Evolutionary conservation across 2,329 filamentous ascomycete genomes (phyloP), one percentile per base, ranked within the genome.

Genomic region (Exophiala aquamarina): DNA sequence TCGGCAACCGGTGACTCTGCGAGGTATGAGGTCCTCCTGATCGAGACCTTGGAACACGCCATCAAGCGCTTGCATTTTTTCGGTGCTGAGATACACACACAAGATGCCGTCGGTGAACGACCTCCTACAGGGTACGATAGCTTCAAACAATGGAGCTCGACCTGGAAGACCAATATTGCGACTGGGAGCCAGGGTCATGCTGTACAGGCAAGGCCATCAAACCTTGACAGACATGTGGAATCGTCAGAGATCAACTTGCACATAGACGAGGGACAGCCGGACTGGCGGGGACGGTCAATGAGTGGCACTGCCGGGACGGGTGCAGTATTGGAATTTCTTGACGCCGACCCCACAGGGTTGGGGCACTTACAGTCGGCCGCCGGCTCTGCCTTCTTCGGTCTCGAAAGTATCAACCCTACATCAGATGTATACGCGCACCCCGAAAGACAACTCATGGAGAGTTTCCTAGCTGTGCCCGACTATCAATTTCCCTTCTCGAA

Each of bases 1-100:
- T 75, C 75, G 0, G 71, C 73, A 50, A 72, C 74, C 2, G 74
- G 75, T 17, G 74, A 74, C 19, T 77, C 75, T 8, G 75, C 75
- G 3, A 70, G 72, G n/a, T 77, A 73, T 3, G 75, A 76, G 35
- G 73, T 74, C 5, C 75, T 70, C n/a, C 66, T 78, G 9, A 76
- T 78, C 28, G 75, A 78, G 53, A 72, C 74, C 1, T 73, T 78
- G 19, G 75, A 78, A 47, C 67, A 72, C 34, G 75, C 75, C 9
- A 68, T 70, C 9, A 61, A 66, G 21, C 68, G 74, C 15, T 65
- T 77, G 3, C 72, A 76, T 38, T 63, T 70, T 15, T 73, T 70
- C 41, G 68, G 66, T 36, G 64, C 70, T 33, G 60, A 66, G 37
- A 55, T 59, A 3, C 56, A 61, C 23, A 61, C 50, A 15, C 64